Percentiles rank a stretch among this genome's conserved stretches.
Evolutionary conservation across 371 early-diverging fungal species (phyloP).

Genomic region (Saksenaea oblongispora): DNA sequence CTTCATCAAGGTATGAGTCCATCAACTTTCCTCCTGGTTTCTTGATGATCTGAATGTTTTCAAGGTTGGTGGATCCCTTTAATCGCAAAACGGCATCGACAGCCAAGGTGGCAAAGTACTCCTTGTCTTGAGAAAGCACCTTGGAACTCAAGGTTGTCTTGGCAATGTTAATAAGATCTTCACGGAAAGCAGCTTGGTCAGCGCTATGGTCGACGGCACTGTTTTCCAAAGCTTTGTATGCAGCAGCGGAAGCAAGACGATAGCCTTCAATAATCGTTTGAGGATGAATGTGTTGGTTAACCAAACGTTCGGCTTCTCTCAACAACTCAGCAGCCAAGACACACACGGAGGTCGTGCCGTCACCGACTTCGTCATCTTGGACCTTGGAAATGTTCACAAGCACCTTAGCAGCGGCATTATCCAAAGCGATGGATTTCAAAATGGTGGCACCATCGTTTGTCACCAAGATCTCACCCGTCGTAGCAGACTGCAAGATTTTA

Average conservation of each 20-base stretch:
- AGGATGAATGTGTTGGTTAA: constrained; percentile 96
- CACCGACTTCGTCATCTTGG: constrained; percentile 99
- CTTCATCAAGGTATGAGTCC: constrained; percentile 98
- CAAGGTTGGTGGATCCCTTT: constrained; percentile 96
- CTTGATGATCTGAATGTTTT: constrained; percentile 99
- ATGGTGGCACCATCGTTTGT: constrained; percentile 99
- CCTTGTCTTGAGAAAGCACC: constrained; percentile 96
- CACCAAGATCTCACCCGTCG: constrained; percentile 86
- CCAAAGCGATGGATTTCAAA: constrained; percentile 96
- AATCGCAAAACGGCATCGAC: constrained; percentile 97
- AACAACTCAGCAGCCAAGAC: constrained; percentile 98
- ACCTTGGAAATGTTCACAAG: constrained; percentile 98
- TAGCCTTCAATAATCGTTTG: constrained; percentile 98
- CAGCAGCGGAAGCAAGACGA: constrained; percentile 89
- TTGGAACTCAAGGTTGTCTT: constrained; percentile 98
- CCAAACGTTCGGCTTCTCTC: constrained; percentile 94
- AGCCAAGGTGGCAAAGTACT: constrained; percentile 95
- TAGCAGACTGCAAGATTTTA: constrained; percentile 96
- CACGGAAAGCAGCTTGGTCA: constrained; percentile 70
- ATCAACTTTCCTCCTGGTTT: constrained; percentile 95
- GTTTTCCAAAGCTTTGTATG: constrained; percentile 84
- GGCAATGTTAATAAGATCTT: constrained; percentile 96
- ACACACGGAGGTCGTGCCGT: constrained; percentile 99
- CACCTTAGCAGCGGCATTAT: constrained; percentile 99
- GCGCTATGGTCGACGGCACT: constrained; percentile 83